A percentile compares a stretch with the other conserved stretches of the same genome.
Evolutionary conservation across 495 filamentous ascomycete genomes (phyloP).

Genomic region (Thermothielavioides terrestris): DNA sequence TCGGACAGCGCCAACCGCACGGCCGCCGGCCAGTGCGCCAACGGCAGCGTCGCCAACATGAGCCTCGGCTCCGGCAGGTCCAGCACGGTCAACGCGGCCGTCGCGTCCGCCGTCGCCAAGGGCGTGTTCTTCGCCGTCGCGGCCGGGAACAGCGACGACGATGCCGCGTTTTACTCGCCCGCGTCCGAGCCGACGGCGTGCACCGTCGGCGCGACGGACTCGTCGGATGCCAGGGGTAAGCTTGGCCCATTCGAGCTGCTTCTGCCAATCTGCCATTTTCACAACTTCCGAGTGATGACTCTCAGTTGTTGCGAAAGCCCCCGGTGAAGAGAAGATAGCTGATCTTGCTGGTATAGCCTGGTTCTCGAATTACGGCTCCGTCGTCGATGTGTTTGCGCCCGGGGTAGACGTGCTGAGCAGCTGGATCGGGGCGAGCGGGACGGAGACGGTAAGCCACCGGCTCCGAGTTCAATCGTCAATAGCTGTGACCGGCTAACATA

Average conservation of each 20-base stretch:
- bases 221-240: constrained; percentile 33
- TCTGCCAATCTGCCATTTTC: too few species aligned
- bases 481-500: neutral
- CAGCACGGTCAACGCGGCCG: constrained; percentile 44
- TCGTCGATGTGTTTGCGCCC: constrained; percentile 57
- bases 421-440: constrained; percentile 45
- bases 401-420: constrained; percentile 46
- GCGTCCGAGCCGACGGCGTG: constrained; percentile 47
- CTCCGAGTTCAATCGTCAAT: neutral
- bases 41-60: constrained; percentile 40
- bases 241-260: too few species aligned
- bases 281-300: too few species aligned
- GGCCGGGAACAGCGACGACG: constrained; percentile 41
- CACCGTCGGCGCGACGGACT: constrained; percentile 50
- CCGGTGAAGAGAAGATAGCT: too few species aligned
- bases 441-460: constrained; percentile 30
- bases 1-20: constrained; percentile 22
- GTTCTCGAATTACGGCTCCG: constrained; percentile 54
- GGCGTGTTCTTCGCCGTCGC: constrained; percentile 48
- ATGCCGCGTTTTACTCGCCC: constrained; percentile 41
- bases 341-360: too few species aligned
- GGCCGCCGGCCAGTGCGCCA: constrained; percentile 20
- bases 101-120: constrained; percentile 35
- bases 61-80: constrained; percentile 45
- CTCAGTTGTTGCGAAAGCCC: too few species aligned